phyloP scores from a whole-genome alignment of 1,284 basidiomycete genomes.

The Leccinum discolor region DNA sequence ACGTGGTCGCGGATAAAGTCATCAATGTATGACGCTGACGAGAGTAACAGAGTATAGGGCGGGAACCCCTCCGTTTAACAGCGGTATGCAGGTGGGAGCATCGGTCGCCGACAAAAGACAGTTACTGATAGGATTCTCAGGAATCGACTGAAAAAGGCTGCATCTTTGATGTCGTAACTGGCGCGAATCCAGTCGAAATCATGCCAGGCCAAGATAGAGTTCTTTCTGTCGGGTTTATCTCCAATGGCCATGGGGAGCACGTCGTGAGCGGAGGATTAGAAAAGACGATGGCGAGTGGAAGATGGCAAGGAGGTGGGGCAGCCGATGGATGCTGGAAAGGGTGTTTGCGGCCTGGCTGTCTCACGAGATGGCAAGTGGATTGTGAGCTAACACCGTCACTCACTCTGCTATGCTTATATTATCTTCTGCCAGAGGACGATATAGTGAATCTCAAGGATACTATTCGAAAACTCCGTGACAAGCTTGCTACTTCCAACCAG shows the following conservation, averaged over 20 bases:
- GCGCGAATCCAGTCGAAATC: not conserved
- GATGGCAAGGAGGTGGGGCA: not conserved
- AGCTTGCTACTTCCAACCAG: not conserved
- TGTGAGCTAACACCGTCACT: not conserved
- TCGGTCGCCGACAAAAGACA: no score
- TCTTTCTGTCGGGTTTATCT: not conserved
- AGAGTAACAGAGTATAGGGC: no score
- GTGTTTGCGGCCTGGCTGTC: not conserved
- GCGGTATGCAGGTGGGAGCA: no score
- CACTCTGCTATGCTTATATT: no score
- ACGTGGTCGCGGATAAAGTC: no score
- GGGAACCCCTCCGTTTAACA: no score
- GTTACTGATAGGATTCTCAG: no score
- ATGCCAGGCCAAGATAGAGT: not conserved
- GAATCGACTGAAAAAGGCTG: not conserved
- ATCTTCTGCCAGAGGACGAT: not conserved
- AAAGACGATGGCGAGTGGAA: not conserved
- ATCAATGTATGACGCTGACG: no score
- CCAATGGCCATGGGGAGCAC: not conserved
- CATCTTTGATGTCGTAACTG: not conserved
- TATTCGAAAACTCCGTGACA: not conserved
- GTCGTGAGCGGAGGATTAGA: not conserved
- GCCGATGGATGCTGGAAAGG: not conserved
- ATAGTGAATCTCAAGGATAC: not conserved
- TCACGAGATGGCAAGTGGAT: not conserved